These are phyloP conservation scores for Annulohypoxylon bovei DNA, from an alignment of 495 filamentous ascomycete genomes.

Conservation along the genomic window DNA sequence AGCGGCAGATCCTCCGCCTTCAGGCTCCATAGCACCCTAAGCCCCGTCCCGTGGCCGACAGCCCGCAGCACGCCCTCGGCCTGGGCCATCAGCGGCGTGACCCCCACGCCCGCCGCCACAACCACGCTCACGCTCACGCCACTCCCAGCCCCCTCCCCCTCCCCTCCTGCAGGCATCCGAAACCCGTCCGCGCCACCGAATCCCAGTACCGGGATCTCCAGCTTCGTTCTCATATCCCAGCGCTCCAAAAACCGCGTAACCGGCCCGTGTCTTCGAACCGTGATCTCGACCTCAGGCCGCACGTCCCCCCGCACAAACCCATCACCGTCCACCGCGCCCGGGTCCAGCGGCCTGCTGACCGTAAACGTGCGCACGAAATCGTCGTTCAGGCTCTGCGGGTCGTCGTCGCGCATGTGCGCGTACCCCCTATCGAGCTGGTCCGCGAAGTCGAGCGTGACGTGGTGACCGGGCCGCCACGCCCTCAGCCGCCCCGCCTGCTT, in stretches of 20 bases:
- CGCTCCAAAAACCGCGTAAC: constrained; percentile 72
- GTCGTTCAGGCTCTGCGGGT: constrained; percentile 81
- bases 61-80: constrained; percentile 56
- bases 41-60: constrained; percentile 27
- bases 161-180: constrained; percentile 38
- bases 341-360: constrained; percentile 61
- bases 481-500: neutral
- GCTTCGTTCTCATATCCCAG: constrained; percentile 58
- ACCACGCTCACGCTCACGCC: constrained; percentile 64
- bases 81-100: constrained; percentile 79
- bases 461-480: constrained; percentile 73
- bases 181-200: constrained; percentile 71
- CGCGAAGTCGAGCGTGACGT: constrained; percentile 76
- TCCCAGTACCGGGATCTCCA: constrained; percentile 74
- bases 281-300: constrained; percentile 72
- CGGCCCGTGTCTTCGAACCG: constrained; percentile 70
- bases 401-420: constrained; percentile 81
- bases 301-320: neutral
- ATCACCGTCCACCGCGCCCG: constrained; percentile 35
- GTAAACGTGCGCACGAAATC: constrained; percentile 87
- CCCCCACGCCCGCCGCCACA: constrained; percentile 80
- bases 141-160: constrained; percentile 19
- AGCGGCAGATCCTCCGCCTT: constrained; percentile 68
- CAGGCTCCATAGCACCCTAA: constrained; percentile 74
- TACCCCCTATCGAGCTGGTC: constrained; percentile 75